Percentiles rank a stretch among this genome's conserved stretches.
Evolutionary conservation across 768 basidiomycete species (phyloP).

Genomic region (Tubosaeta sp.): DNA sequence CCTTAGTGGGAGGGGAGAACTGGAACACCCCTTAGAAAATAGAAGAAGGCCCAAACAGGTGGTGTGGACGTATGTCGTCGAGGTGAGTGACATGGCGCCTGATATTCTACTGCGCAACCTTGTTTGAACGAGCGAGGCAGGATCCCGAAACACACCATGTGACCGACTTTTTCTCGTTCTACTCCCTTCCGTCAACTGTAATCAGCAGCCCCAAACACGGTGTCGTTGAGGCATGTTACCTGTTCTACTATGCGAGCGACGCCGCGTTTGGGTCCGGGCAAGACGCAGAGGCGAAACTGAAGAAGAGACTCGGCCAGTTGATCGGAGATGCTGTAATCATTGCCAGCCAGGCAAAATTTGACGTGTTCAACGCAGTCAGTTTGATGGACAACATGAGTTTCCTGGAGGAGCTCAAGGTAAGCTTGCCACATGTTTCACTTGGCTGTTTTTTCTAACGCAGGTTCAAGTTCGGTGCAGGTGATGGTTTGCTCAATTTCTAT

Average conservation of each 20-base stretch:
- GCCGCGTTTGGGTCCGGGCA: conserved; percentile 58
- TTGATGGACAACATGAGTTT: conserved; percentile 90
- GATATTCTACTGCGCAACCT: neutral
- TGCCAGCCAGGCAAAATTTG: conserved; percentile 83
- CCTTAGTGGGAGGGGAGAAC: conserved; percentile 70
- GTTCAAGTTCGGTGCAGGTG: conserved; percentile 82
- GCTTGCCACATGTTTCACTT: conserved; percentile 10
- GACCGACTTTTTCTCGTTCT: conserved; percentile 97
- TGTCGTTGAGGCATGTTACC: conserved; percentile 86
- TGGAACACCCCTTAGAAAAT: conserved; percentile 34
- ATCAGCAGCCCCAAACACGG: conserved; percentile 71
- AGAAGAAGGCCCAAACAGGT: conserved; percentile 72
- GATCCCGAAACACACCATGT: conserved; percentile 77
- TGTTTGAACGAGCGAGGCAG: conserved; percentile 36
- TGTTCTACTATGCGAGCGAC: conserved; percentile 92
- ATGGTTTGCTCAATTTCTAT: conserved; percentile 89
- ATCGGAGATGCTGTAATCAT: conserved; percentile 77
- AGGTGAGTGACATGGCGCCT: conserved; percentile 47
- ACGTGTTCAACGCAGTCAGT: conserved; percentile 94
- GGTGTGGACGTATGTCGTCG: conserved; percentile 94
- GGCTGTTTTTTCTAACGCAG: conserved; percentile 1
- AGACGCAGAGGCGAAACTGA: conserved; percentile 60
- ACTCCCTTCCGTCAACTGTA: conserved; percentile 91
- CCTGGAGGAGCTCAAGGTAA: conserved; percentile 78
- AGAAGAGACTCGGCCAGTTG: conserved; percentile 64